Base-by-base conservation (phyloP, 164 flowering plant species). In the Pachysandra terminalis region DNA sequence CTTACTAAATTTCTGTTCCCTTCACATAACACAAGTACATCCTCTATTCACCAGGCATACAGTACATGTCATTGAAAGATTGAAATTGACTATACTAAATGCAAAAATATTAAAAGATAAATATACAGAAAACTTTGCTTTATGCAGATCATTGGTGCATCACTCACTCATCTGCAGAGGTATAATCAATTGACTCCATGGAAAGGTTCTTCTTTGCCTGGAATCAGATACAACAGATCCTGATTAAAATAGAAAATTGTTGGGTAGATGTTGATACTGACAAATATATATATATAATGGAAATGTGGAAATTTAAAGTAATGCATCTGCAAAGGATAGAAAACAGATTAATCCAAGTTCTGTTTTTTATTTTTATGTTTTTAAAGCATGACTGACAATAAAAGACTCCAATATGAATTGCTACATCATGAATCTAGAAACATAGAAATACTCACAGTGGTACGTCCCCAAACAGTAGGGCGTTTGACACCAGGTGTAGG, bases 121-220 rank as follows among this genome's bases (percentile, higher is more conserved):
- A 5, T 22, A 62, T 21, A 65, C 13, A 45, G 1, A 45, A 24
- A 45, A 64, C 63, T 45, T 48, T 73, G n/a, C 53, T 23, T 64
- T 62, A 21, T 8, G 41, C 23, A 56, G 32, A 59, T 26, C 19
- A 66, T 12, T 37, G 40, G 45, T 57, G 21, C 55, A 61, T 70
- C 64, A 85, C 99, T 85, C 87, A 96, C 99, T 85, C 91, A 19
- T 90, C 96, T 13, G 84, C 96, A 65, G 53, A 0, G 27, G 71
- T 24, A 59, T 49, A 76, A 57, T 90, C 96, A 70, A 91, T 80
- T 56, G 90, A 88, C 66, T 90, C 98, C 95, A 85, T 83, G 35
- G 98, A 87, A 40, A 83, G 85, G 62, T 90, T 88, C 85, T 84
- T 93, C 77, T 68, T 87, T 62, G 80, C 97, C 99, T 93, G 86